Percentiles rank a stretch among this genome's conserved stretches.
phyloP scores from a whole-genome alignment of 1,284 basidiomycete genomes.

The Agroathelia rolfsii region DNA sequence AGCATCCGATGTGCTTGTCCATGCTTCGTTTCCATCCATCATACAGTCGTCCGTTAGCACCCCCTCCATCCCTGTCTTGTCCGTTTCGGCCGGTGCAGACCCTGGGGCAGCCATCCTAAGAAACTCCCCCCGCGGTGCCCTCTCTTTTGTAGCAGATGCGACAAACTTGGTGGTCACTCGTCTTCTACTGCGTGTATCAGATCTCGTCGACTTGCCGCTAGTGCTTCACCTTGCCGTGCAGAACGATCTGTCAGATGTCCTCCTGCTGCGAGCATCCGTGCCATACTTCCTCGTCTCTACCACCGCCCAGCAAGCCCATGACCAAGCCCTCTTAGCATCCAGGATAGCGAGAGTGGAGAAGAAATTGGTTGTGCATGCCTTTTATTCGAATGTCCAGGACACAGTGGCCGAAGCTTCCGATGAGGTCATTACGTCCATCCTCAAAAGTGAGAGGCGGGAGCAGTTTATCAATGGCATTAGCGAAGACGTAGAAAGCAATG shows the following conservation, averaged over 20 bases:
- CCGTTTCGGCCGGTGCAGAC: constrained; percentile 51
- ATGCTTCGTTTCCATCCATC: constrained; percentile 31
- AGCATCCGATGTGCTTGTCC: constrained; percentile 55
- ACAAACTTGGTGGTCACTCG: constrained; percentile 26
- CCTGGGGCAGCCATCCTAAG: constrained; percentile 43
- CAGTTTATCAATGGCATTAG: constrained; percentile 17
- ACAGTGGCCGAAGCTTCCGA: constrained; percentile 44
- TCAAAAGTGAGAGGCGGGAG: constrained; percentile 34
- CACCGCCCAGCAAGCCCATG: constrained; percentile 57
- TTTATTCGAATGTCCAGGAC: constrained; percentile 35
- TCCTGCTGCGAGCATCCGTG: constrained; percentile 46
- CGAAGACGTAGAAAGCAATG: constrained; percentile 11
- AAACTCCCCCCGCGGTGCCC: constrained; percentile 20
- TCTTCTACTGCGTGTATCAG: constrained; percentile 35
- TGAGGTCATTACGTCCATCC: constrained; percentile 47
- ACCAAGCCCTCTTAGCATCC: constrained; percentile 64
- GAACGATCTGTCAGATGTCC: constrained; percentile 48
- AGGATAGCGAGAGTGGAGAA: constrained; percentile 50
- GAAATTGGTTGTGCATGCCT: constrained; percentile 73
- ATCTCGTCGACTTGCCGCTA: constrained; percentile 34
- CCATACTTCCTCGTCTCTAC: constrained; percentile 57
- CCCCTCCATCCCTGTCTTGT: constrained; percentile 22
- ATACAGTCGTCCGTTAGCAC: constrained; percentile 21
- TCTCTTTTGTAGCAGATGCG: constrained; percentile 27
- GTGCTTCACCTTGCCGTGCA: constrained; percentile 40